Percentiles rank a stretch among this genome's conserved stretches.
phyloP scores from a whole-genome alignment of 2,329 filamentous ascomycete genomes.

The Penicillium sp. region DNA sequence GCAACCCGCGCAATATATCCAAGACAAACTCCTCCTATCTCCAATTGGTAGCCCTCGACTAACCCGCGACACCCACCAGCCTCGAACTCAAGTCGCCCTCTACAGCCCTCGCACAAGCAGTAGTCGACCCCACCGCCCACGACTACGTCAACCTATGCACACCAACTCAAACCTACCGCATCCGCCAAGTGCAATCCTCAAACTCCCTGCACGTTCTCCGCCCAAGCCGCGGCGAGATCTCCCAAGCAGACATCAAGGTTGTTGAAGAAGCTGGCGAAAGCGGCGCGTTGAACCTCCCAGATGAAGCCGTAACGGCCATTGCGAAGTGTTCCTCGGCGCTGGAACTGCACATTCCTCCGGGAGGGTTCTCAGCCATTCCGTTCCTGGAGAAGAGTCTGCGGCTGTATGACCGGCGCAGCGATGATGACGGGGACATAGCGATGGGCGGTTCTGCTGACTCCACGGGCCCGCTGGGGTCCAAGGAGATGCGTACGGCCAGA shows the following conservation, averaged over 20 bases:
- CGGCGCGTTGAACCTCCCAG: constrained; percentile 24
- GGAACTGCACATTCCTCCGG: constrained; percentile 39
- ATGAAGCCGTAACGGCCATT: constrained; percentile 39
- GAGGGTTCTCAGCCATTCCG: constrained; percentile 31
- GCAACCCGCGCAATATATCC: not conserved
- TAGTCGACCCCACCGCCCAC: constrained; percentile 23
- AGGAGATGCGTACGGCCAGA: constrained; percentile 33
- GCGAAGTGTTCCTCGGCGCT: constrained; percentile 47
- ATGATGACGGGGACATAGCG: constrained; percentile 18
- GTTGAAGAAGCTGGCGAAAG: constrained; percentile 21
- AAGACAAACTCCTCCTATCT: not conserved
- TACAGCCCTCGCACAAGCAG: constrained; percentile 28
- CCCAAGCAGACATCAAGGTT: constrained; percentile 28
- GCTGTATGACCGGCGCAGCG: constrained; percentile 28
- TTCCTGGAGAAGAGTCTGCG: constrained; percentile 31
- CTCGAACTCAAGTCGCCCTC: constrained; percentile 45
- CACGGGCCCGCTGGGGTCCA: constrained; percentile 26
- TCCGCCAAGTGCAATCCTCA: constrained; percentile 64
- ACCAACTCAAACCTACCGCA: constrained; percentile 53
- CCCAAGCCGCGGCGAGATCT: constrained; percentile 38
- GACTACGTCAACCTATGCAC: constrained; percentile 59
- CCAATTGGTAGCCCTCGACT: not conserved
- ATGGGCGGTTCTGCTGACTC: constrained; percentile 19
- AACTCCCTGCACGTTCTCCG: constrained; percentile 59
- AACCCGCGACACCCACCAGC: constrained; percentile 27